Evolutionary conservation across 2,329 filamentous ascomycete genomes (phyloP).

Genomic region (Aspergillus sp.): DNA sequence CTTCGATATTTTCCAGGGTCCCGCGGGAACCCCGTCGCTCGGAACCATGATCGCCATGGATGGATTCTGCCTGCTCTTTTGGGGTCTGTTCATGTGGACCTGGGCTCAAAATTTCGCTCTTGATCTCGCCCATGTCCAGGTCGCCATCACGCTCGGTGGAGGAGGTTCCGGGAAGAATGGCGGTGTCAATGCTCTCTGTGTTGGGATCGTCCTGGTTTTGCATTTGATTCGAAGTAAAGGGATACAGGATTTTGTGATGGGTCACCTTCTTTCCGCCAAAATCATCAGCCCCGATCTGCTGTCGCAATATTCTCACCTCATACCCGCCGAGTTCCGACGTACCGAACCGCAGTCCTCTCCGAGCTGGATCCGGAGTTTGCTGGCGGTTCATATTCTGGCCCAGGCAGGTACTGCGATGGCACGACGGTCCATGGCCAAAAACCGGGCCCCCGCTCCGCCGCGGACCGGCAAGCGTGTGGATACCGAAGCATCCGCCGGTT

Average conservation of each 20-base stretch:
- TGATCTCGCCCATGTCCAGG: conserved; percentile 88
- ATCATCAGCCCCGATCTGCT: conserved; percentile 43
- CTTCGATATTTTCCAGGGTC: conserved; percentile 87
- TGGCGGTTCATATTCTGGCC: conserved; percentile 50
- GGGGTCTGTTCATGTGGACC: conserved; percentile 78
- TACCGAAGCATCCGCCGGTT: conserved; percentile 46
- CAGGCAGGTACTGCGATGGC: conserved; percentile 50
- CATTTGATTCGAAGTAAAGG: conserved; percentile 47
- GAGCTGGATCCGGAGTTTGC: conserved; percentile 47
- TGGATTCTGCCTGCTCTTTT: conserved; percentile 75
- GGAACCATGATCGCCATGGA: conserved; percentile 84
- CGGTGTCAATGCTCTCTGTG: conserved; percentile 46
- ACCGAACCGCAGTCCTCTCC: conserved; percentile 42
- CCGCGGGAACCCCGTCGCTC: conserved; percentile 79
- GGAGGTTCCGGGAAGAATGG: conserved; percentile 57
- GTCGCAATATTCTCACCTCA: conserved; percentile 42
- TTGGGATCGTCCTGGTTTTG: conserved; percentile 45
- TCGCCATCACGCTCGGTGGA: conserved; percentile 85
- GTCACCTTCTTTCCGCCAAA: conserved; percentile 45
- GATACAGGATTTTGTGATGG: conserved; percentile 51
- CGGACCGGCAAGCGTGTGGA: conserved; percentile 45
- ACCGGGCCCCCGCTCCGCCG: conserved; percentile 40
- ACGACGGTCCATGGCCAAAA: conserved; percentile 46
- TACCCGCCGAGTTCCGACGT: conserved; percentile 45
- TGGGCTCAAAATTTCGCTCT: conserved; percentile 84